Conservation (phyloP, 495 filamentous ascomycete genomes). For the Aspergillus steynii region DNA sequence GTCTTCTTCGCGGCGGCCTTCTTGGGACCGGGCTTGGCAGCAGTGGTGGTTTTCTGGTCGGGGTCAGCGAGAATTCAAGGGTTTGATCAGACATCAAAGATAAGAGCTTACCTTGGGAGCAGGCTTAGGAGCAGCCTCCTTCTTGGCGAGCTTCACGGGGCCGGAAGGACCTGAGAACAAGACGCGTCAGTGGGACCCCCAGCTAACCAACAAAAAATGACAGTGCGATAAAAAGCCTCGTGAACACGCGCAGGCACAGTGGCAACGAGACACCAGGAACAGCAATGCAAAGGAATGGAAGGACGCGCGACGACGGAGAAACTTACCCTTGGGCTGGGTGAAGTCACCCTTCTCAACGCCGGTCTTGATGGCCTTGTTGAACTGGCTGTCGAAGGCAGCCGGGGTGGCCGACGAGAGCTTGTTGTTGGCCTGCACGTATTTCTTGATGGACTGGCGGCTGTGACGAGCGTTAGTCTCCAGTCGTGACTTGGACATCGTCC, state of each 20-base stretch:
- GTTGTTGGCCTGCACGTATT: slow-evolving; percentile 97
- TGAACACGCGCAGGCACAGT: neutral
- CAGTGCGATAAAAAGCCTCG: slow-evolving; percentile 5
- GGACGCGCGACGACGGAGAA: neutral
- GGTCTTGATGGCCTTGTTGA: slow-evolving; percentile 88
- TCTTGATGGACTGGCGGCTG: slow-evolving; percentile 96
- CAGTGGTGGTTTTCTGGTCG: slow-evolving; percentile 40
- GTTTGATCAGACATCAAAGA: neutral
- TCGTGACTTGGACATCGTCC: slow-evolving; percentile 12
- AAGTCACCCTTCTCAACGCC: slow-evolving; percentile 92
- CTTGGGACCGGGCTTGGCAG: slow-evolving; percentile 38
- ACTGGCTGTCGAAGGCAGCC: slow-evolving; percentile 79
- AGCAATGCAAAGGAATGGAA: slow-evolving; percentile 1
- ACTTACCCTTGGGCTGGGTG: slow-evolving; percentile 91
- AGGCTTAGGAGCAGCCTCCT: slow-evolving; percentile 59
- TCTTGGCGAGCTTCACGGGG: slow-evolving; percentile 95
- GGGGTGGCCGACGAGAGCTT: slow-evolving; percentile 67
- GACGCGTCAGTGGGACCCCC: slow-evolving; percentile 39
- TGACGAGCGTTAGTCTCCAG: slow-evolving; percentile 7
- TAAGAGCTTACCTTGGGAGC: slow-evolving; percentile 45
- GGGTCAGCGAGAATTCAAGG: neutral
- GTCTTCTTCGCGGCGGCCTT: slow-evolving; percentile 36
- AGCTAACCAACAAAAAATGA: slow-evolving; percentile 16
- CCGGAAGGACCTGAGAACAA: slow-evolving; percentile 73
- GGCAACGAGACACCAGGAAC: neutral